These are phyloP conservation scores for Ustilago cynodontis DNA, from an alignment of 1,284 basidiomycete species.

Conservation along the genomic window DNA sequence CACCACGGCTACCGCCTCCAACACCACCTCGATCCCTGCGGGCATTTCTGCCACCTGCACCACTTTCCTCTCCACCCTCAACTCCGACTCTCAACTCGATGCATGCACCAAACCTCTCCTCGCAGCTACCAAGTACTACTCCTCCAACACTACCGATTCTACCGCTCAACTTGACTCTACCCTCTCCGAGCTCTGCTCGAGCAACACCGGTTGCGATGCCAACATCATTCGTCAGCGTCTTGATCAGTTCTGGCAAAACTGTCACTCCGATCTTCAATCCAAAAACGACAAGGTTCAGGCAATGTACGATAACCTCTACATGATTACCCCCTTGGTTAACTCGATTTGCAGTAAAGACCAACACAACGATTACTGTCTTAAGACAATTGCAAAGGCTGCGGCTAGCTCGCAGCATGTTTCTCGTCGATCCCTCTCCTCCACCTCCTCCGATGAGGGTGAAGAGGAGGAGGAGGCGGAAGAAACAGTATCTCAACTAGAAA, in stretches of 20 bases:
- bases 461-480: constrained; percentile 21
- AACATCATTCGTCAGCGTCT: constrained; percentile 51
- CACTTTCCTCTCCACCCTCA: constrained; percentile 52
- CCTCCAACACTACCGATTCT: constrained; percentile 43
- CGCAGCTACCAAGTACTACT: constrained; percentile 52
- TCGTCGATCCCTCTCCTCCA: constrained; percentile 18
- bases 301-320: constrained; percentile 64
- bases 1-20: constrained; percentile 21
- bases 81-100: constrained; percentile 50
- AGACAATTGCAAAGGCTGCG: constrained; percentile 51
- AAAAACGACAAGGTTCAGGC: constrained; percentile 43
- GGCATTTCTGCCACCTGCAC: constrained; percentile 40
- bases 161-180: constrained; percentile 48
- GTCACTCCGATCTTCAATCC: constrained; percentile 51
- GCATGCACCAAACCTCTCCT: constrained; percentile 59
- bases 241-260: constrained; percentile 56
- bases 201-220: constrained; percentile 49
- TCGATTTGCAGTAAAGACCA: constrained; percentile 59
- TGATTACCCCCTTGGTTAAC: constrained; percentile 61
- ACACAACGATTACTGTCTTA: constrained; percentile 55
- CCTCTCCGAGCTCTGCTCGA: constrained; percentile 52
- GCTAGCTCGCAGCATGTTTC: constrained; percentile 18
- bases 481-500: constrained; percentile 20
- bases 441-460: constrained; percentile 14
- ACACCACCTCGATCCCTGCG: constrained; percentile 45